Conservation (phyloP, 2,329 filamentous ascomycete genomes). For the Fusarium scirpi region DNA sequence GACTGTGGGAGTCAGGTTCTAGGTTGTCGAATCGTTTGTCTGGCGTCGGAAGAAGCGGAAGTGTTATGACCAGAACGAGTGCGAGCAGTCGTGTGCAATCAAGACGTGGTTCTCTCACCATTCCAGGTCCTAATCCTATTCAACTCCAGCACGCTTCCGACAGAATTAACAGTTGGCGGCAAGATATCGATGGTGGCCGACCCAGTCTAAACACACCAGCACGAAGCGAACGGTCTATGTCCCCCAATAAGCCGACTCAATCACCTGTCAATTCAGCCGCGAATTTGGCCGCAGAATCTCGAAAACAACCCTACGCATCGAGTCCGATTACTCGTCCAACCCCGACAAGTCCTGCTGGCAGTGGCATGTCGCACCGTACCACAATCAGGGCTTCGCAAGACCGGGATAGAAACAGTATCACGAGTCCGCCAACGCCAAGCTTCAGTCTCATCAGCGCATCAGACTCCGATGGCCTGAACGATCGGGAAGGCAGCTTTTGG, state of each 20-base stretch:
- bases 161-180: slow-evolving; percentile 89
- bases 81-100: slow-evolving; percentile 62
- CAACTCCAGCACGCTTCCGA: slow-evolving; percentile 66
- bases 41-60: slow-evolving; percentile 69
- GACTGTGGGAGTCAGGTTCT: slow-evolving; percentile 82
- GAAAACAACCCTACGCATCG: slow-evolving; percentile 57
- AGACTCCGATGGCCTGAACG: slow-evolving; percentile 54
- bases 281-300: slow-evolving; percentile 60
- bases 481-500: slow-evolving; percentile 66
- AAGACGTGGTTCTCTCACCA: slow-evolving; percentile 65
- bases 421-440: slow-evolving; percentile 65
- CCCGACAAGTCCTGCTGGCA: slow-evolving; percentile 56
- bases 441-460: slow-evolving; percentile 61
- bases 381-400: slow-evolving; percentile 46
- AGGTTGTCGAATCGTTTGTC: slow-evolving; percentile 78
- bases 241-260: slow-evolving; percentile 61
- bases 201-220: slow-evolving; percentile 56
- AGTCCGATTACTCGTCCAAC: slow-evolving; percentile 44
- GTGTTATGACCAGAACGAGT: slow-evolving; percentile 66
- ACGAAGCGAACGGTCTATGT: slow-evolving; percentile 67
- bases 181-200: slow-evolving; percentile 65
- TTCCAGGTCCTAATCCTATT: slow-evolving; percentile 45
- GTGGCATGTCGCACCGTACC: slow-evolving; percentile 45
- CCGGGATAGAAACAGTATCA: slow-evolving; percentile 43
- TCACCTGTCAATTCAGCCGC: slow-evolving; percentile 54